Evolutionary conservation across 2,329 filamentous ascomycete genomes (phyloP), one percentile per base, ranked within the genome.

Genomic region (Orbilia quercus): DNA sequence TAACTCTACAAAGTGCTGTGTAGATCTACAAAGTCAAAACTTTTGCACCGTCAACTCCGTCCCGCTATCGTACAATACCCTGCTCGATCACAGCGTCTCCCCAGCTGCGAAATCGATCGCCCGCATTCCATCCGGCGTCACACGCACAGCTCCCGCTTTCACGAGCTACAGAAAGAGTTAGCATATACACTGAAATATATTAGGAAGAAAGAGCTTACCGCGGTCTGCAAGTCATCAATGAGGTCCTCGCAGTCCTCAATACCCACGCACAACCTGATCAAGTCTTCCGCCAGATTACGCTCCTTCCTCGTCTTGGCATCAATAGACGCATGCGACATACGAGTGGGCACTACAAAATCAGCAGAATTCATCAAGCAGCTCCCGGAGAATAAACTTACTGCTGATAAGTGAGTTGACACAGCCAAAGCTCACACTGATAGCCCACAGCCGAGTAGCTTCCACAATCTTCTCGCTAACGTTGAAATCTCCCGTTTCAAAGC

Each of bases 311-410:
- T 98, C 84, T 96, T 96, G 70, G 92, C 91, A 80, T 98, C 95
- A 79, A 99, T 99, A 80, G 92, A 96, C 40, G 95, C 95, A 82
- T 99, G 95, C 82, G 94, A 98, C 96, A 99, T 99, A 79, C 94
- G 92, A 83, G 95, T 99, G 7, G 95, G 94, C 94, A 99, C 70
- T 74, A 55, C 5, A 14, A n/a, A 16, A 12, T 62, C 44, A 55
- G n/a, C 18, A 12, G 18, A 3, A 40, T 3, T 22, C 16, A 34
- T 28, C n/a, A 42, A 1, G 16, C 16, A 12, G 1, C 38, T 25
- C 28, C 7, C 7, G 12, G 9, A 42, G 20, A n/a, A 38, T 1
- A 3, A 38, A 69, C 70, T 47, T 59, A 74, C 70, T 97, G 83
- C 93, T 97, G 82, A 99, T 99, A 80, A 99, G 84, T 80, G 91